Evolutionary conservation across 129 eudicot genomes (phyloP), one percentile per base, ranked within the genome.

Genomic region (Flaveria brownii): DNA sequence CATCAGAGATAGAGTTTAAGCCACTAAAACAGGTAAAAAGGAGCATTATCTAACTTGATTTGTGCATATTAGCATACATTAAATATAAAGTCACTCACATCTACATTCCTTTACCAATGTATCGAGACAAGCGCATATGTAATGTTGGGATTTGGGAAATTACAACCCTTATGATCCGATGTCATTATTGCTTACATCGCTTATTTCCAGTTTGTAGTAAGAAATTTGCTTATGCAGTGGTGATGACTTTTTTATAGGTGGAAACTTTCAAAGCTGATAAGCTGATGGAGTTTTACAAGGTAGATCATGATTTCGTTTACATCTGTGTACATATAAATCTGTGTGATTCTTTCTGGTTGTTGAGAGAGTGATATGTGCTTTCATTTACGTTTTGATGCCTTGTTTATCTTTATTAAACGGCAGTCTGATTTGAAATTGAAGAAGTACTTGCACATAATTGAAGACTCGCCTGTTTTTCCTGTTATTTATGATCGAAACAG

Each of bases 361-460:
- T n/a, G 14, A 28, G 72, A 74, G 70, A 63, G 59, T 43, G 20
- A 30, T 49, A 64, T 63, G 47, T n/a, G 5, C 63, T 16, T 73
- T 46, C 16, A 65, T 41, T 82, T n/a, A 54, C 1, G 47, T 39
- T 65, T 18, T 49, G 68, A 57, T 14, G 66, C 68, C 13, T 59
- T 57, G 36, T 63, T 80, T 81, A 57, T 63, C 59, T 36, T 62
- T 56, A 23, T 81, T 16, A 68, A 78, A 82, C 84, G 46, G 76
- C 98, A 94, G 98, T 85, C 96, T 57, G 98, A 94, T 82, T 10
- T 91, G 86, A 94, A 94, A 75, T 74, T 94, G 89, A 94, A 94
- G 87, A 94, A 91, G 71, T 91, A 77, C 90, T 80, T 94, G 89
- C 97, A 89, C 81, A 94, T 94, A 26, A 91, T 94, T 64, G 97